Base-by-base conservation (phyloP, 2,329 filamentous ascomycete species). In the Claviceps spartinae region DNA sequence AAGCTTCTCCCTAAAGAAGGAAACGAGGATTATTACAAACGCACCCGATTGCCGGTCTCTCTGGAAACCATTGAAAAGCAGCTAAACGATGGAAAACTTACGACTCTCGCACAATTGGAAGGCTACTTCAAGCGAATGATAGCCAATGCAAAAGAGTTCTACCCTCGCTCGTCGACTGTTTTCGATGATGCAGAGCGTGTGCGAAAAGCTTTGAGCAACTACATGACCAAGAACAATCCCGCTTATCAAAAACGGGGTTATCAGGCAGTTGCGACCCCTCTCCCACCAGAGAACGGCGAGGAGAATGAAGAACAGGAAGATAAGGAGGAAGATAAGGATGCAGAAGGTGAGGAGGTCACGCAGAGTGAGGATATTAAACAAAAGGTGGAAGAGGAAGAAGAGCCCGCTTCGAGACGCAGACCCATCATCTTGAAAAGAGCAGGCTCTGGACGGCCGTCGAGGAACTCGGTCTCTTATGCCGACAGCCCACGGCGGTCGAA, bases 101-200 rank as follows among this genome's bases (percentile, higher is more conserved):
- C 76, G 14, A 85, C 71, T 49, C 74, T 95, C 48, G 82, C 86
- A 5, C 76, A 83, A 48, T 72, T 95, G 13, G 89, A 95, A 67
- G 83, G 85, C 62, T 90, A 90, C 64, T 79, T 91, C 63, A 94
- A 93, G 72, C 83, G 88, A 56, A 86, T 95, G 76, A 85, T 95
- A 52, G 77, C 81, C 57, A 95, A 95, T 62, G 87, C 86, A 38
- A 95, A 95, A 66, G 82, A 88, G 51, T 93, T 81, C 69, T 91
- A 91, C 62, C 76, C 83, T 54, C 84, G 84, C 59, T 78, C 77
- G 44, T 88, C 86, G 0, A 71, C 81, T 53, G 75, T 85, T 40
- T 91, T 85, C 63, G 84, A 88, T 44, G 88, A 95, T 69, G 88
- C 89, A 8, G 89, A 95, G 67, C 81, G 88, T 48, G 79, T 95